Base-by-base conservation (phyloP, 106 monocot genomes). In the Apostasia shenzhenica region DNA sequence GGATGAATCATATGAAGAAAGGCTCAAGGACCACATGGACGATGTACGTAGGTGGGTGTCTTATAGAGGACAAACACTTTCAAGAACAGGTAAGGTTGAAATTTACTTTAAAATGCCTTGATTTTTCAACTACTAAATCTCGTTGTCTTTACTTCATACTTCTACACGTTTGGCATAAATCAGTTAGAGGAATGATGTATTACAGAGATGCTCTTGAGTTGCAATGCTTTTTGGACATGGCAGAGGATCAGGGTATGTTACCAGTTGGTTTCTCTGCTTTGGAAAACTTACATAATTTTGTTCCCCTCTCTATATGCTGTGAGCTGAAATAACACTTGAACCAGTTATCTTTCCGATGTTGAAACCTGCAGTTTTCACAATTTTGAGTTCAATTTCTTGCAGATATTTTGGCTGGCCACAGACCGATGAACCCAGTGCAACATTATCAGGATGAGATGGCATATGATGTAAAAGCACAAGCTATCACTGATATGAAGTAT, bases 111-210 rank as follows among this genome's bases (percentile, higher is more conserved):
- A 45, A 65, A 7, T 26, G 13, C 26, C 8, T 14, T 49, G 3
- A 42, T 48, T 65, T 49, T 43, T 48, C 37, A 49, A n/a, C 4
- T 6, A 48, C 6, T 40, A 26, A 2, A 8, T 48, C 8, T 26
- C 6, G 13, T 13, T 65, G 37, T 7, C 48, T 63, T 60, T 4
- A 5, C 5, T 60, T 65, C 66, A 38, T 70, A 55, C 64, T 26
- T n/a, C 9, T 53, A 4, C 6, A 7, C 54, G 41, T 67, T 40
- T 3, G 67, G 12, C 26, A 46, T 77, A 65, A 78, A 6, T 55
- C 81, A 95, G 95, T 95, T 49, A 88, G 95, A 81, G 91, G 95
- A 72, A 95, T 95, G 95, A 95, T 95, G 95, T 95, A 95, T 70
- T 95, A 95, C 38, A 85, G 88, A 55, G 58, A 69, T 54, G 95